Base-by-base conservation (phyloP, 2,329 filamentous ascomycete genomes). In the Stylonectria norvegica region DNA sequence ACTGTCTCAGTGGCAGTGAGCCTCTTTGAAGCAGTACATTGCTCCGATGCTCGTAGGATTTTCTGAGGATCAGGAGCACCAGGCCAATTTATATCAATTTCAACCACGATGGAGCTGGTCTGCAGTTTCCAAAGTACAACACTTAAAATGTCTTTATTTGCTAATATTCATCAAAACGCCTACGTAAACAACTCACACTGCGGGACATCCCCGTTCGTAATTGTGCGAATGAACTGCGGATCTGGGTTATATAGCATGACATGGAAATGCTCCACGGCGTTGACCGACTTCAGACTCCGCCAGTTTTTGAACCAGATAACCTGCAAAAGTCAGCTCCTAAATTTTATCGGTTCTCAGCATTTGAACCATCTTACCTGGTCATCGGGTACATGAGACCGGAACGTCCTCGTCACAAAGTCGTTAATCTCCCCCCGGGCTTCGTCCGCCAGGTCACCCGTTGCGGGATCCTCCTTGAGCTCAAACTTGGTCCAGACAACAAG, bases 401-500 rank as follows among this genome's bases (percentile, higher is more conserved):
- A 96, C 1, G 70, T 84, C 58, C 64, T 70, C 19, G 74, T 62
- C 29, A 95, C 84, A 60, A 81, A 96, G 4, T 65, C 70, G 29
- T 90, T 79, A 46, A 96, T 86, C 58, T 81, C 70, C 14, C 64
- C 65, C 34, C 81, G 75, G 6, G 81, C 79, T 45, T 72, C 64
- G 3, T 77, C 71, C 1, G 84, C 88, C 59, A 94, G 66, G 49
- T 89, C 81, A 11, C 79, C 83, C 0, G 80, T 78, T 69, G 42
- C 57, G 4, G 67, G 63, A 53, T 93, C 83, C 42, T 89, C 85
- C 38, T 81, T 74, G 17, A 96, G 70, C 34, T 77, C 73, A 57
- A 95, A 95, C 64, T 95, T 95, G 34, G 86, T 93, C 91, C 91
- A 97, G 10, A 95, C 81, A 5, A 95, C 87, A 3, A 96, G 71